Conservation (phyloP, 2,329 filamentous ascomycete genomes). For the Raffaelea ambrosiae region DNA sequence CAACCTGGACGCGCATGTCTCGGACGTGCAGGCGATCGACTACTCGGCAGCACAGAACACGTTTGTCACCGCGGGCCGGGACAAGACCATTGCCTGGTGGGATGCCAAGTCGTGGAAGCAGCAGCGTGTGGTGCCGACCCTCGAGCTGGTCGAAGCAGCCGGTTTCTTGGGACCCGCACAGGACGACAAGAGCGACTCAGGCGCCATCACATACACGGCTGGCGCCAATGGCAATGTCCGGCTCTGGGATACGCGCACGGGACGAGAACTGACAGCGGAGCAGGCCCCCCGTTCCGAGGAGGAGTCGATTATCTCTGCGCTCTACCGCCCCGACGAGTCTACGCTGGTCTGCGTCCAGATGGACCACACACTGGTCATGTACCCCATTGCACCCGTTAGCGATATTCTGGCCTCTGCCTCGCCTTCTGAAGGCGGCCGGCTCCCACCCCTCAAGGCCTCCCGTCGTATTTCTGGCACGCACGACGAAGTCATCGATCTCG, state of each 20-base stretch:
- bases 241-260: conserved; percentile 72
- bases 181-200: conserved; percentile 20
- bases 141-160: conserved; percentile 77
- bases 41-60: conserved; percentile 68
- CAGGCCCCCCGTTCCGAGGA: conserved; percentile 52
- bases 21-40: conserved; percentile 80
- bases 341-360: conserved; percentile 77
- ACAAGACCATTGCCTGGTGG: conserved; percentile 94
- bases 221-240: conserved; percentile 77
- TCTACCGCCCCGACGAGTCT: conserved; percentile 56
- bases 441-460: conserved; percentile 41
- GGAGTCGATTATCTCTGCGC: conserved; percentile 61
- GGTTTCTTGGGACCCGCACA: conserved; percentile 46
- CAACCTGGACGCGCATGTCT: conserved; percentile 84
- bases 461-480: conserved; percentile 90
- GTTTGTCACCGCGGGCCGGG: conserved; percentile 76
- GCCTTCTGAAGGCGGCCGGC: conserved; percentile 1
- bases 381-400: neutral
- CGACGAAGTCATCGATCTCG: conserved; percentile 94
- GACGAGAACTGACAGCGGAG: conserved; percentile 69
- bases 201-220: conserved; percentile 69
- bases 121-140: conserved; percentile 68
- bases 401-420: conserved; percentile 16
- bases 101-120: conserved; percentile 78
- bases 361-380: conserved; percentile 48